Conservation (phyloP, 768 basidiomycete genomes). For the Hypholoma fasciculare region DNA sequence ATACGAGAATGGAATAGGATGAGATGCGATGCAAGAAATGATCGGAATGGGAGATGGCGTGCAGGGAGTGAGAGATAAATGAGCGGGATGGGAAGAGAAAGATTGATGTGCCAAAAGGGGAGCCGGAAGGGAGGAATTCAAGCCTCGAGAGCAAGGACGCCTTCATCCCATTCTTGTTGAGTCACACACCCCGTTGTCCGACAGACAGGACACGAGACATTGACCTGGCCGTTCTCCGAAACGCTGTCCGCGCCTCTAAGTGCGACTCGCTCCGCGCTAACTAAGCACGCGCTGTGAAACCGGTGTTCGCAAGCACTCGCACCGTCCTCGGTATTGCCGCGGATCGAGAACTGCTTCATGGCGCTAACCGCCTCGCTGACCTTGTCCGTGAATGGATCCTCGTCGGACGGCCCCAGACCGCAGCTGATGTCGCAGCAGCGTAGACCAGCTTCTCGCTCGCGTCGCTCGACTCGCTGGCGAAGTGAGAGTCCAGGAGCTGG, state of each 20-base stretch:
- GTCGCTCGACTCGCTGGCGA: constrained; percentile 70
- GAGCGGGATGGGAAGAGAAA: not conserved
- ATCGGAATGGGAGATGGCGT: not conserved
- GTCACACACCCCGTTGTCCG: constrained; percentile 60
- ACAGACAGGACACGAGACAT: constrained; percentile 78
- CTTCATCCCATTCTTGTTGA: constrained; percentile 60
- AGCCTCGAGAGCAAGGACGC: constrained; percentile 29
- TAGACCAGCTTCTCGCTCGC: constrained; percentile 71
- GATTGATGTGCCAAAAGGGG: not conserved
- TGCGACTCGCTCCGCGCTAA: constrained; percentile 65
- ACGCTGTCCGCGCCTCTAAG: constrained; percentile 56
- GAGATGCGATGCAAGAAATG: constrained; percentile 1
- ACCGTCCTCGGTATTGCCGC: constrained; percentile 19
- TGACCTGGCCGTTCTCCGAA: constrained; percentile 39
- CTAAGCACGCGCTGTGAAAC: constrained; percentile 76
- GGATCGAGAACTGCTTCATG: constrained; percentile 40
- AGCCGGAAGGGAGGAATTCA: not conserved
- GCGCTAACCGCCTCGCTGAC: constrained; percentile 28
- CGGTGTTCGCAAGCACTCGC: constrained; percentile 53
- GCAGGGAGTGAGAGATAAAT: not conserved
- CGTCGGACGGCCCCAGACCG: constrained; percentile 74
- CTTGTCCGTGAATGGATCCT: constrained; percentile 52
- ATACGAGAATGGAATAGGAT: not conserved
- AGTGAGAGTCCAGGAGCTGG: constrained; percentile 16
- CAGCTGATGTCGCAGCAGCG: constrained; percentile 75